A percentile compares a stretch with the other conserved stretches of the same genome.
Conservation (phyloP, 805 yeast genomes). For the Starmerella geochares region DNA sequence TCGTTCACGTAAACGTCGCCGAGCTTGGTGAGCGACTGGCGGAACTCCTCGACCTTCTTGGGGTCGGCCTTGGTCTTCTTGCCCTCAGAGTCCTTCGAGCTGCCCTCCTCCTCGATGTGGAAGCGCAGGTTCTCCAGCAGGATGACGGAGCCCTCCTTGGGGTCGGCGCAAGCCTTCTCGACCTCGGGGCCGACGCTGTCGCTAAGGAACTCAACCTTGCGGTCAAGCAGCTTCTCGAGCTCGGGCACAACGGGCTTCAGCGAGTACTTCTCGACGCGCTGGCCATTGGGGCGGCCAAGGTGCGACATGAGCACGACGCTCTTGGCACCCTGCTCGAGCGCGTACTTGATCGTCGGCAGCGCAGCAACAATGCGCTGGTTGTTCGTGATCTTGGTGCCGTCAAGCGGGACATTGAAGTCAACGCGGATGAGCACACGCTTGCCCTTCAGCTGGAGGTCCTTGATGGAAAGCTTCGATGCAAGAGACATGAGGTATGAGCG, state of each 20-base stretch:
- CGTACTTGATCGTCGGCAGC: slow-evolving; percentile 94
- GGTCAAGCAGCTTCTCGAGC: slow-evolving; percentile 63
- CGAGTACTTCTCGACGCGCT: slow-evolving; percentile 72
- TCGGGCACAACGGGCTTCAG: slow-evolving; percentile 89
- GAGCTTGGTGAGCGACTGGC: slow-evolving; percentile 77
- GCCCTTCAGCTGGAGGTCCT: slow-evolving; percentile 74
- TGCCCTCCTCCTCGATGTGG: slow-evolving; percentile 89
- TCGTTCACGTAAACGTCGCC: slow-evolving; percentile 97
- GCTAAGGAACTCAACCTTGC: slow-evolving; percentile 66
- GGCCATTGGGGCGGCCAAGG: slow-evolving; percentile 99
- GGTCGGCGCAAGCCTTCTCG: slow-evolving; percentile 63
- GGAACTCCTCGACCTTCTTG: slow-evolving; percentile 75
- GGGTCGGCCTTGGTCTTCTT: slow-evolving; percentile 80
- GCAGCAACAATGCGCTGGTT: slow-evolving; percentile 99
- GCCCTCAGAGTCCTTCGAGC: slow-evolving; percentile 84
- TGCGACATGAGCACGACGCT: slow-evolving; percentile 90
- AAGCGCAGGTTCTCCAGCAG: slow-evolving; percentile 93
- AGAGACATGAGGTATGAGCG: slow-evolving; percentile 59
- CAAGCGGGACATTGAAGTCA: slow-evolving; percentile 50
- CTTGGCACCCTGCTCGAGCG: slow-evolving; percentile 80
- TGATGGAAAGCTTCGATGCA: slow-evolving; percentile 83
- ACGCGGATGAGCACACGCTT: slow-evolving; percentile 98
- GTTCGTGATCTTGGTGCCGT: slow-evolving; percentile 94
- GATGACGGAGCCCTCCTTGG: slow-evolving; percentile 71
- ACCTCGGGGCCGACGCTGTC: slow-evolving; percentile 93